A percentile compares a stretch with the other conserved stretches of the same genome.
Conservation (phyloP, 2,329 filamentous ascomycete genomes). For the Endothia cerciana region DNA sequence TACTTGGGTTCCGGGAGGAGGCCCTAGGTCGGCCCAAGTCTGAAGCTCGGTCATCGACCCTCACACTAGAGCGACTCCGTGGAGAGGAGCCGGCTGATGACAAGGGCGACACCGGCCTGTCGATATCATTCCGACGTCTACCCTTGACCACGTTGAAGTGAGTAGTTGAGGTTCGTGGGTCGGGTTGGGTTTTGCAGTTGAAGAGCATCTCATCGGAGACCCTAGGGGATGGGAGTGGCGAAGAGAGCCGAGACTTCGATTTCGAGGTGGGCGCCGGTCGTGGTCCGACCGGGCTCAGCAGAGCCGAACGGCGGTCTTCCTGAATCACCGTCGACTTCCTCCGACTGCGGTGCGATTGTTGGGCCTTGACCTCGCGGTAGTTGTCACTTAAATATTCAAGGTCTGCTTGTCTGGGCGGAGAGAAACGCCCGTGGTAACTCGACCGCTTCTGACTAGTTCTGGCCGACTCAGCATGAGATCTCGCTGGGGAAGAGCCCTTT, state of each 20-base stretch:
- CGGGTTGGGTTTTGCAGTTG: constrained; percentile 6
- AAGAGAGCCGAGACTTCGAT: constrained; percentile 42
- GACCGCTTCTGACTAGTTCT: constrained; percentile 36
- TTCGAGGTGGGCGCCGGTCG: constrained; percentile 29
- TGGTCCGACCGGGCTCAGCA: constrained; percentile 33
- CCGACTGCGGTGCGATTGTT: constrained; percentile 36
- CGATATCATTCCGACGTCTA: constrained; percentile 29
- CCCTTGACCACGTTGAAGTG: constrained; percentile 23
- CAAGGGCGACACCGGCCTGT: constrained; percentile 35
- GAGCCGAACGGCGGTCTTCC: constrained; percentile 36
- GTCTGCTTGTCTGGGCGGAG: constrained; percentile 38
- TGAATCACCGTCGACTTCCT: constrained; percentile 43
- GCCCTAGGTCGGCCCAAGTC: constrained; percentile 24
- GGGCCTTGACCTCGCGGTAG: constrained; percentile 35
- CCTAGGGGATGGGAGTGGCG: constrained; percentile 41
- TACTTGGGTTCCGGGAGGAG: constrained; percentile 37
- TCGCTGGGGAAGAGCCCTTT: constrained; percentile 39
- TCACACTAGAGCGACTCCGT: constrained; percentile 27
- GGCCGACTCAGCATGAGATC: constrained; percentile 31
- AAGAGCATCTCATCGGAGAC: constrained; percentile 26
- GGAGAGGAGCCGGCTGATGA: constrained; percentile 38
- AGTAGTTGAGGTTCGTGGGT: constrained; percentile 18
- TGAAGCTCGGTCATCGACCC: constrained; percentile 8
- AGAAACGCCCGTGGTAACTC: constrained; percentile 34
- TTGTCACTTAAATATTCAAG: constrained; percentile 46